Conservation (phyloP, 306 rosid species). For the Medicago truncatula region MtrunA17r5.0-ANR NC_053043.1:45657001-45657500, state of each 20-base stretch:
- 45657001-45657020: not conserved
- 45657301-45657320: too few relatives aligned
- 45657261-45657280: too few relatives aligned
- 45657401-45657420: not conserved
- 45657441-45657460: not conserved
- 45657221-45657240: too few relatives aligned
- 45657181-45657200: not conserved
- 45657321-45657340: too few relatives aligned
- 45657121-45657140: too few relatives aligned
- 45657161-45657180: not conserved
- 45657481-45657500: too few relatives aligned
- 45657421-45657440: not conserved
- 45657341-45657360: too few relatives aligned
- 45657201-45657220: not conserved
- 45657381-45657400: not conserved
- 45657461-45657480: too few relatives aligned
- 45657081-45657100: not conserved
- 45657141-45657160: not conserved
- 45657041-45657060: constrained; percentile 31
- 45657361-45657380: too few relatives aligned
- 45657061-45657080: not conserved
- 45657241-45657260: too few relatives aligned
- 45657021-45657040: not conserved
- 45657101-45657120: not conserved
- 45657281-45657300: too few relatives aligned